phyloP scores from a whole-genome alignment of 2,329 filamentous ascomycete species.

The Trichophyton schoenleinii region DNA sequence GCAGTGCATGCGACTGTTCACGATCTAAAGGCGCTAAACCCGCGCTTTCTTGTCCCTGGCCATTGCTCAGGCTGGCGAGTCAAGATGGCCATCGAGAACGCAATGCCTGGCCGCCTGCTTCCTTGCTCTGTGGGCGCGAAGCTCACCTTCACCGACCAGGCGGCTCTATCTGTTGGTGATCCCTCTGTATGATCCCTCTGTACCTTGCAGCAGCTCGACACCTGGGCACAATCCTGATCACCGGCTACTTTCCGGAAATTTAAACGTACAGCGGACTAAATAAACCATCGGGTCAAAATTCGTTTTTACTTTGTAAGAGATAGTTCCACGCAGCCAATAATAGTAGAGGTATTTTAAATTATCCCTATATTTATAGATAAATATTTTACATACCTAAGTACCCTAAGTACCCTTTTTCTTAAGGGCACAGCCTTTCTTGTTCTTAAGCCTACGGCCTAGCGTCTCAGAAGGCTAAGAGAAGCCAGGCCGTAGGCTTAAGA shows the following conservation, averaged over 20 bases:
- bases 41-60: conserved; percentile 41
- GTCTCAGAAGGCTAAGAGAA: too few relatives aligned
- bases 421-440: too few relatives aligned
- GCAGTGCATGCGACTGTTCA: conserved; percentile 35
- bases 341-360: too few relatives aligned
- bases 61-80: conserved; percentile 47
- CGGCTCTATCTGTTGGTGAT: neutral
- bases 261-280: too few relatives aligned
- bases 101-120: conserved; percentile 39
- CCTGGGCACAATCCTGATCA: neutral
- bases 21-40: conserved; percentile 38
- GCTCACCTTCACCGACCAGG: neutral
- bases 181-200: neutral
- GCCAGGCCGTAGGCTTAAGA: too few relatives aligned
- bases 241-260: neutral
- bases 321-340: too few relatives aligned
- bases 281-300: too few relatives aligned
- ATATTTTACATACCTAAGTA: too few relatives aligned
- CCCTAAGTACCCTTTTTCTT: too few relatives aligned
- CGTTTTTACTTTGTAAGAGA: too few relatives aligned
- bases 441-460: too few relatives aligned
- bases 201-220: neutral
- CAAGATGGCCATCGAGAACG: conserved; percentile 41
- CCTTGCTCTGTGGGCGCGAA: conserved; percentile 41
- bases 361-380: too few relatives aligned